Conservation (phyloP, 805 yeast species). For the Sugiyamaella americana region DNA sequence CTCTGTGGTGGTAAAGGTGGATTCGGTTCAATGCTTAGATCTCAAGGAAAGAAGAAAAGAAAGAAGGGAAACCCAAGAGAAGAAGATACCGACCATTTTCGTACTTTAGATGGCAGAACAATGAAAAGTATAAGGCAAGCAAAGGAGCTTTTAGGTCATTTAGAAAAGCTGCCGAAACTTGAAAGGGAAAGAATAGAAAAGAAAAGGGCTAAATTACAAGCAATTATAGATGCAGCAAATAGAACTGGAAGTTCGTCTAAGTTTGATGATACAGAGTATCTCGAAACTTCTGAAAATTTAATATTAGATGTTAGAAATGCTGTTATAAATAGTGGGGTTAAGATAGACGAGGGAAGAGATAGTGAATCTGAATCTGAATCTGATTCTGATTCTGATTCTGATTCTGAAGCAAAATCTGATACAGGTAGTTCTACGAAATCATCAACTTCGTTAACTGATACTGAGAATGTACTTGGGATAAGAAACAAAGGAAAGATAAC, state of each 20-base stretch:
- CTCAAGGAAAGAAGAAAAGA: constrained; percentile 29
- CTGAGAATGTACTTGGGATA: too few species aligned
- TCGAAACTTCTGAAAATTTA: background rate
- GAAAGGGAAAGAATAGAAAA: constrained; percentile 21
- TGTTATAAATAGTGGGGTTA: background rate
- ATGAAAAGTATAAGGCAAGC: constrained; percentile 35
- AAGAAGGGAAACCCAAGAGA: constrained; percentile 12
- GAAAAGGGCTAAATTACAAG: constrained; percentile 35
- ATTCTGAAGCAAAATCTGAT: too few species aligned
- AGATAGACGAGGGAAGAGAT: too few species aligned
- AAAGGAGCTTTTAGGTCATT: constrained; percentile 32
- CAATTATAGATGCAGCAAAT: constrained; percentile 24
- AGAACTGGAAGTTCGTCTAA: background rate
- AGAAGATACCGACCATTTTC: constrained; percentile 32
- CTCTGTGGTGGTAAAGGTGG: constrained; percentile 52
- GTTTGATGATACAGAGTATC: background rate
- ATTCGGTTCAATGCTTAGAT: constrained; percentile 39
- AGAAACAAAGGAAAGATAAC: too few species aligned
- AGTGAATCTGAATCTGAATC: background rate
- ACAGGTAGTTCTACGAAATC: background rate
- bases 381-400: background rate
- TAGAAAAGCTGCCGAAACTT: constrained; percentile 17
- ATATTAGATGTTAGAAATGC: background rate
- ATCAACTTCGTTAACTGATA: too few species aligned
- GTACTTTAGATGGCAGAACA: constrained; percentile 39